A percentile compares a stretch with the other conserved stretches of the same genome.
Conservation (phyloP, 768 basidiomycete genomes). For the Tremella yokohamensis region DNA sequence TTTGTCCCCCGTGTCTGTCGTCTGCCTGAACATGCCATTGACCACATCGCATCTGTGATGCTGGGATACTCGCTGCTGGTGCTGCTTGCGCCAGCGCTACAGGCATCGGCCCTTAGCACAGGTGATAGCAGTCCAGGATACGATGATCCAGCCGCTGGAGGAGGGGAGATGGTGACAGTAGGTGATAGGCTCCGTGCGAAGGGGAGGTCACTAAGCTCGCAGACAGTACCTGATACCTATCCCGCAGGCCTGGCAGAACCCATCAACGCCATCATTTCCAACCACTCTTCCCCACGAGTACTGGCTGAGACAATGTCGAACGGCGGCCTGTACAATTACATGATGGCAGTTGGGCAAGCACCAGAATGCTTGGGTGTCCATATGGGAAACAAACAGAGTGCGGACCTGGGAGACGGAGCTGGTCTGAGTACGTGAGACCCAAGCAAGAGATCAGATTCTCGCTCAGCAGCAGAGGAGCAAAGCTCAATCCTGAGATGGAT, state of each 20-base stretch:
- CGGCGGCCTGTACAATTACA: constrained; percentile 28
- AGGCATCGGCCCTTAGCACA: no score
- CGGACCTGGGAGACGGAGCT: constrained; percentile 25
- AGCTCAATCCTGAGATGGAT: constrained; percentile 20
- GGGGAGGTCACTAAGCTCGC: not conserved
- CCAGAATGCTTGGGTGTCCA: constrained; percentile 22
- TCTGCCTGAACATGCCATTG: no score
- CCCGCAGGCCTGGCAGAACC: constrained; percentile 21
- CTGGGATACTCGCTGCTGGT: no score
- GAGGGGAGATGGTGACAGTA: constrained; percentile 22
- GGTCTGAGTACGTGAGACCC: constrained; percentile 14
- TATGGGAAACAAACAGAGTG: constrained; percentile 17
- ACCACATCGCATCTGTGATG: no score
- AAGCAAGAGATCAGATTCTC: constrained; percentile 3
- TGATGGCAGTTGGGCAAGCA: constrained; percentile 21
- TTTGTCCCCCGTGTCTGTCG: no score
- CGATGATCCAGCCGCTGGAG: constrained; percentile 5
- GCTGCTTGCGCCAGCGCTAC: no score
- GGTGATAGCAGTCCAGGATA: constrained; percentile 2
- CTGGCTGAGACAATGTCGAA: constrained; percentile 12
- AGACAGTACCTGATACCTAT: constrained; percentile 13
- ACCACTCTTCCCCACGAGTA: constrained; percentile 17
- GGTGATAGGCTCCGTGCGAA: not conserved
- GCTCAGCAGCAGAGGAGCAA: constrained; percentile 18
- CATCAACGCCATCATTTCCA: constrained; percentile 28